phyloP scores from a whole-genome alignment of 495 filamentous ascomycete species.

The Penicillium ochrochloron region DNA sequence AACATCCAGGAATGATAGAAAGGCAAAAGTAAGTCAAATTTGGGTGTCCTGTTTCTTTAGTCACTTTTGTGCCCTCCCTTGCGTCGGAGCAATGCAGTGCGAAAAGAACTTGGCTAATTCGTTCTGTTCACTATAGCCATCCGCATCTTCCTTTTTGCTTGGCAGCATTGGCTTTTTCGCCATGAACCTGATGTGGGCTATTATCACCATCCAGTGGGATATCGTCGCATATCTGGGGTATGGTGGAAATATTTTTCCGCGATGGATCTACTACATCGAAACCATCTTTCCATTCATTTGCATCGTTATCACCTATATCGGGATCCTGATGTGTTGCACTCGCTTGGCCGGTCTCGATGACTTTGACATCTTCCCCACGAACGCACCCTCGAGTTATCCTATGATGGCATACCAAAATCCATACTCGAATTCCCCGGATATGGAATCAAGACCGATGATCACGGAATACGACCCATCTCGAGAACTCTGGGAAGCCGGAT shows the following conservation, averaged over 20 bases:
- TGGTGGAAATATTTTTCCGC: not conserved
- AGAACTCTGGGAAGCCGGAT: not conserved
- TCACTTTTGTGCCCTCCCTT: too few relatives aligned
- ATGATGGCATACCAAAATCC: not conserved
- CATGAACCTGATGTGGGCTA: not conserved
- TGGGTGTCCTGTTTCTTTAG: too few relatives aligned
- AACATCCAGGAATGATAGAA: not conserved
- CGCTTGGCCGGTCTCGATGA: not conserved
- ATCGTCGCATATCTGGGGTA: not conserved
- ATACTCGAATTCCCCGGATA: not conserved
- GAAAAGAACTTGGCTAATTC: too few relatives aligned
- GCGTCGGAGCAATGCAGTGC: too few relatives aligned
- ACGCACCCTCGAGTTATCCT: not conserved
- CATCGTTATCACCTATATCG: not conserved
- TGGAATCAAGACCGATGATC: not conserved
- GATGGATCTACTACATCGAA: not conserved
- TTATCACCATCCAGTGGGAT: conserved; percentile 1
- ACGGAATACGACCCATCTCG: not conserved
- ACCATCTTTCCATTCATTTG: not conserved
- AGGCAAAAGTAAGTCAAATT: not conserved
- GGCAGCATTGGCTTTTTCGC: not conserved
- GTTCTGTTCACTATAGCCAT: not conserved
- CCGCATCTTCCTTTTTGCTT: not conserved
- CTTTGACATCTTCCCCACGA: not conserved
- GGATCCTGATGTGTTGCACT: not conserved